These are phyloP conservation scores for Trypanosoma congolense DNA, from an alignment of 208 protist species.

Conservation along the genomic window DNA sequence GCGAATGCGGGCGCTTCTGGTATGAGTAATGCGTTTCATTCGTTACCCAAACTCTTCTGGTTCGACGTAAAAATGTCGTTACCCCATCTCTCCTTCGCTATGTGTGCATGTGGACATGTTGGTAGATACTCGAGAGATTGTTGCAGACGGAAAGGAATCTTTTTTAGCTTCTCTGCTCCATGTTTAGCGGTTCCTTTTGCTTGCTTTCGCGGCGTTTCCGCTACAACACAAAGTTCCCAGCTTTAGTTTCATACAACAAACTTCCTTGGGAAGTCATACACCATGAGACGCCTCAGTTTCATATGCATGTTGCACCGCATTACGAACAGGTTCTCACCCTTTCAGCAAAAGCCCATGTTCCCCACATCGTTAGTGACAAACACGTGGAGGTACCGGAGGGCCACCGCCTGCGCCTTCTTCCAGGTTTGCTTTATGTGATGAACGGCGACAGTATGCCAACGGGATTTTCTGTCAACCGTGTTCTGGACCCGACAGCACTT, in stretches of 20 bases:
- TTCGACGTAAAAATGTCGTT: too few relatives aligned
- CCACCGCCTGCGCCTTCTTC: constrained; percentile 64
- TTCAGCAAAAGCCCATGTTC: constrained; percentile 47
- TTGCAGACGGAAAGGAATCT: too few relatives aligned
- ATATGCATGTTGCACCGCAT: constrained; percentile 77
- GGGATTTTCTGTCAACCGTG: constrained; percentile 45
- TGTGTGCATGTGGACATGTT: too few relatives aligned
- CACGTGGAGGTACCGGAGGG: constrained; percentile 40
- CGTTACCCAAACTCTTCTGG: too few relatives aligned
- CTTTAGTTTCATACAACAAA: constrained; percentile 87
- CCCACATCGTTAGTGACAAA: constrained; percentile 31
- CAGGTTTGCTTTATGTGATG: constrained; percentile 66
- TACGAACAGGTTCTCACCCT: constrained; percentile 78
- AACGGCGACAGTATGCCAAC: constrained; percentile 23
- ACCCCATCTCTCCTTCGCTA: too few relatives aligned
- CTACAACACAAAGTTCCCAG: constrained; percentile 77
- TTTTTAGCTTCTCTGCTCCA: constrained; percentile 12
- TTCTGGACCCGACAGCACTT: constrained; percentile 54
- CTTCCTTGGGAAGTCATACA: constrained; percentile 82
- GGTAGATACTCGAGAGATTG: too few relatives aligned
- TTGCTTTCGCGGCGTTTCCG: constrained; percentile 47
- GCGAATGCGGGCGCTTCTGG: too few relatives aligned
- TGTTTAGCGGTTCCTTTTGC: constrained; percentile 29
- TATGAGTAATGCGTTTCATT: too few relatives aligned
- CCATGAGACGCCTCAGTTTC: constrained; percentile 62